Evolutionary conservation across 2,329 filamentous ascomycete species (phyloP).

Genomic region (Didymella segeticola): DNA sequence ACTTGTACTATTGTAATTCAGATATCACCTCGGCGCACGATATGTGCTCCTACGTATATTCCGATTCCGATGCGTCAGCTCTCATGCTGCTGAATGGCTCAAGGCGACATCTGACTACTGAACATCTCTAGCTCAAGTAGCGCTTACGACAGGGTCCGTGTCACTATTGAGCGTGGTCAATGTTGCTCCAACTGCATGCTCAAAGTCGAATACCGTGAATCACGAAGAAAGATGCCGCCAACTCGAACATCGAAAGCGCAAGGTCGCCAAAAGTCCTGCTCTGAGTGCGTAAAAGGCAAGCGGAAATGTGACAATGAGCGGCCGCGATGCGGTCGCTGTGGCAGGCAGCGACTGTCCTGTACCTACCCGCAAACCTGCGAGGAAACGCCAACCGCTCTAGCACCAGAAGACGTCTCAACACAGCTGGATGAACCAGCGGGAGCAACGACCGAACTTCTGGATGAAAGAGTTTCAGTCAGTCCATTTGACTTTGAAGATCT

Average conservation of each 20-base stretch:
- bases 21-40: background rate
- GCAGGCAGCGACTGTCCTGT: conserved; percentile 57
- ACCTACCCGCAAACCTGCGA: conserved; percentile 47
- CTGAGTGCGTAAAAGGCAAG: conserved; percentile 64
- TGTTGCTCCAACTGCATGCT: background rate
- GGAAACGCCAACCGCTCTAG: conserved; percentile 8
- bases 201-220: background rate
- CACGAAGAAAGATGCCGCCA: conserved; percentile 49
- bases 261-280: conserved; percentile 61
- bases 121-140: background rate
- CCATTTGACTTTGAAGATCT: conserved; percentile 12
- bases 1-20: conserved; percentile 1
- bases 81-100: background rate
- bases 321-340: conserved; percentile 62
- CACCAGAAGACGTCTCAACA: conserved; percentile 29
- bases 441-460: conserved; percentile 39
- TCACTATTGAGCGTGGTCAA: background rate
- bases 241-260: conserved; percentile 34
- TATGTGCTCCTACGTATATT: too few relatives aligned
- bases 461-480: background rate
- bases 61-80: background rate
- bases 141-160: conserved; percentile 6
- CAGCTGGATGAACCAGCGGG: background rate
- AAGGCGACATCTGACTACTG: background rate
- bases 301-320: conserved; percentile 62